A percentile compares a stretch with the other conserved stretches of the same genome.
phyloP scores from a whole-genome alignment of 768 basidiomycete species.

The Mycena rebaudengoi region DNA sequence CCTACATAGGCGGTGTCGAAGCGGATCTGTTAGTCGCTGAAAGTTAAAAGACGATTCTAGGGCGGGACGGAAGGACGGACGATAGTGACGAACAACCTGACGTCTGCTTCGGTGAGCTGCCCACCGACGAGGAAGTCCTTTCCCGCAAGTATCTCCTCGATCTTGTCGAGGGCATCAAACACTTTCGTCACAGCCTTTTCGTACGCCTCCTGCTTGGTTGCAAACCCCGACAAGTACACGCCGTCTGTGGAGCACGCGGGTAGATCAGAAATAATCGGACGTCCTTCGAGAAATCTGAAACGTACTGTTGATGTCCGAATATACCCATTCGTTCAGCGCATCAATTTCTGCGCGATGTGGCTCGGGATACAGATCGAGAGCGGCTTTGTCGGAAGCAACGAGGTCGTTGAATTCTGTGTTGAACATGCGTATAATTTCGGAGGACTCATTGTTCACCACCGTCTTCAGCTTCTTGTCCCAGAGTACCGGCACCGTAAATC shows the following conservation, averaged over 20 bases:
- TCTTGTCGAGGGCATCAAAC: slow-evolving; percentile 80
- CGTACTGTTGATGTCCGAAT: slow-evolving; percentile 84
- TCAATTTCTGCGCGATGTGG: slow-evolving; percentile 78
- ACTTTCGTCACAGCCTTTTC: slow-evolving; percentile 77
- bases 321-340: slow-evolving; percentile 85
- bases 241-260: slow-evolving; percentile 59
- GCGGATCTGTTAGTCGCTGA: slow-evolving; percentile 61
- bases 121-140: slow-evolving; percentile 87
- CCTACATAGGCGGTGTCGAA: slow-evolving; percentile 91
- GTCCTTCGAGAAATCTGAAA: slow-evolving; percentile 19
- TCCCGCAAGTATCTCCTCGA: slow-evolving; percentile 78
- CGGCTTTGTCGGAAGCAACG: slow-evolving; percentile 63
- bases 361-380: slow-evolving; percentile 35
- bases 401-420: slow-evolving; percentile 85
- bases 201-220: slow-evolving; percentile 82
- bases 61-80: slow-evolving; percentile 52
- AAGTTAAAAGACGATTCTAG: background rate
- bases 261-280: background rate
- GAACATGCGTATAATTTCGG: slow-evolving; percentile 94
- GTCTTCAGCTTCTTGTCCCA: slow-evolving; percentile 90
- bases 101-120: slow-evolving; percentile 82
- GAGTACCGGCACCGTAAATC: slow-evolving; percentile 88
- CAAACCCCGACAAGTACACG: slow-evolving; percentile 91
- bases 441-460: slow-evolving; percentile 95
- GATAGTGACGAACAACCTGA: slow-evolving; percentile 90